Conservation (phyloP, 2,329 filamentous ascomycete genomes). For the Cladophialophora bantiana region DNA sequence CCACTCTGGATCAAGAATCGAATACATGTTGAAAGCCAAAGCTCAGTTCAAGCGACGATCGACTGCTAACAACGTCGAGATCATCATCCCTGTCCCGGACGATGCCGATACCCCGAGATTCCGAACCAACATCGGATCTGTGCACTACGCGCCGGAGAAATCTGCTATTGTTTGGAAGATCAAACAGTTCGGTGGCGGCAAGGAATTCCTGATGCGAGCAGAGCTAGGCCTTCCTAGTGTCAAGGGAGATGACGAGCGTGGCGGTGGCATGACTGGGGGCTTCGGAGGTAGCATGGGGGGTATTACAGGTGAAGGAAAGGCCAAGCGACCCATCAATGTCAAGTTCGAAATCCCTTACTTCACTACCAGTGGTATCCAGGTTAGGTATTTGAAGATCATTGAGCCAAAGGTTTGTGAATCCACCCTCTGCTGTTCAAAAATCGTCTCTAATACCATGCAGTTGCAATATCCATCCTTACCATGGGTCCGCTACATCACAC, state of each 20-base stretch:
- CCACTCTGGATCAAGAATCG: constrained; percentile 92
- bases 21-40: constrained; percentile 98
- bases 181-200: constrained; percentile 98
- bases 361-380: constrained; percentile 98
- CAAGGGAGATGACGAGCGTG: constrained; percentile 91
- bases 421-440: constrained; percentile 8
- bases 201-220: constrained; percentile 98
- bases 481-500: constrained; percentile 98
- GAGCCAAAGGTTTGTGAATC: constrained; percentile 83
- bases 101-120: constrained; percentile 96
- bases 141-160: constrained; percentile 97
- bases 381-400: constrained; percentile 98
- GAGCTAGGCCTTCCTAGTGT: constrained; percentile 94
- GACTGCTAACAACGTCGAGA: constrained; percentile 98
- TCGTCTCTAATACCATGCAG: constrained; percentile 55
- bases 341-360: constrained; percentile 99
- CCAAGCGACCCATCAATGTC: constrained; percentile 95
- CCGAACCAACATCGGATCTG: constrained; percentile 94
- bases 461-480: constrained; percentile 97
- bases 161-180: constrained; percentile 99
- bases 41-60: constrained; percentile 98
- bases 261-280: constrained; percentile 95
- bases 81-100: constrained; percentile 94
- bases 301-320: constrained; percentile 77
- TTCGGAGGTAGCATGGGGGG: constrained; percentile 98